Evolutionary conservation across 345 rosid species (phyloP), one percentile per base, ranked within the genome.

Genomic region (Salix purpurea): DNA sequence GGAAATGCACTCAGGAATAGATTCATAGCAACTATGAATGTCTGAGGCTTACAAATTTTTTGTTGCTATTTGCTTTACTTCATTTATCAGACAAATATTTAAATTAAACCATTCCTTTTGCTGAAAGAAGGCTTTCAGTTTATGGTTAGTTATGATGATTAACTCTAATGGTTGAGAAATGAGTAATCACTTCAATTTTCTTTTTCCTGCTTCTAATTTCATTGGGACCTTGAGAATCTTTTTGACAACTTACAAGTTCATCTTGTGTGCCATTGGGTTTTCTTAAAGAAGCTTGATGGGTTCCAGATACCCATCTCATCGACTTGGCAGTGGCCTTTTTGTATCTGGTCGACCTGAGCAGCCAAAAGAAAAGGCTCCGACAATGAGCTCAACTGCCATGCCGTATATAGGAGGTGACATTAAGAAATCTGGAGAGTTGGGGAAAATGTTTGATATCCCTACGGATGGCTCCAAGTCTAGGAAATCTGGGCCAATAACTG

Each of bases 371-470:
- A 76, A 44, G 67, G 34, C 76, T 32, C 77, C 76, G 42, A 76
- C 76, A 26, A 80, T 80, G 83, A 71, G 83, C 46, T 70, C 83
- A 23, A 36, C 50, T 4, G 76, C 76, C 54, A 80, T 72, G 79
- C 83, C 83, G 2, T 80, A 76, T 46, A 80, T 73, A 19, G 77
- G 83, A 54, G 83, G 79, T 69, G 79, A 76, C 60, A 65, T 80
- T 30, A 76, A 76, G 69, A 80, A 72, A 23, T 80, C 83, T 8
- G 76, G 72, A 65, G 75, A 80, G 46, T 58, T 80, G 32, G 83
- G 76, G 44, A 75, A 80, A 65, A 80, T 80, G 83, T 80, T 80
- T 71, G 77, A 74, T 69, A 66, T 65, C 2, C 60, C 69, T 12
- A 66, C 7, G 46, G 76, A 80, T 23, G 79, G 76, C 30, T 80